Evolutionary conservation across 2,329 filamentous ascomycete species (phyloP).

Genomic region (Diaporthe sp.): DNA sequence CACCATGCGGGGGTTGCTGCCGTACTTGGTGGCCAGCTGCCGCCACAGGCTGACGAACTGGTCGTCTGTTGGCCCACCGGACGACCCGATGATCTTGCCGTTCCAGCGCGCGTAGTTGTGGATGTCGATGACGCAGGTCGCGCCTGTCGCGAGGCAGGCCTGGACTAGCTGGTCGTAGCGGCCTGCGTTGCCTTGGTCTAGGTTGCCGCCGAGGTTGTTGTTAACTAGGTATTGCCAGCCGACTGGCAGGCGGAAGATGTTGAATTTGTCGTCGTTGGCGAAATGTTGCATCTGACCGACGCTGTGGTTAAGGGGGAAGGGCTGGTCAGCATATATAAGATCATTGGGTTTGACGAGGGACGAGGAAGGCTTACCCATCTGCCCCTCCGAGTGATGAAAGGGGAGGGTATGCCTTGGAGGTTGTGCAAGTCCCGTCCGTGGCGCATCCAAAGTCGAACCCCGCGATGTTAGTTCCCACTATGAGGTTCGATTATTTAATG

Average conservation of each 20-base stretch:
- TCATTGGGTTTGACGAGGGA: slow-evolving; percentile 48
- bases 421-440: slow-evolving; percentile 57
- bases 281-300: slow-evolving; percentile 70
- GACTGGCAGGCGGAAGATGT: slow-evolving; percentile 69
- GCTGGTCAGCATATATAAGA: slow-evolving; percentile 43
- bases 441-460: slow-evolving; percentile 63
- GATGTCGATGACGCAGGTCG: slow-evolving; percentile 63
- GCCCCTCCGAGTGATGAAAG: slow-evolving; percentile 3
- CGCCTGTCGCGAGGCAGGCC: slow-evolving; percentile 63
- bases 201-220: slow-evolving; percentile 56
- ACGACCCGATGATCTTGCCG: slow-evolving; percentile 70
- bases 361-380: slow-evolving; percentile 47
- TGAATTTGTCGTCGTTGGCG: slow-evolving; percentile 65
- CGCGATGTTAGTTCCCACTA: slow-evolving; percentile 58
- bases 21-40: slow-evolving; percentile 70
- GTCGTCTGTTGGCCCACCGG: slow-evolving; percentile 66
- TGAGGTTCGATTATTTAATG: not conserved
- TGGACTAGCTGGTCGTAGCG: slow-evolving; percentile 65
- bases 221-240: slow-evolving; percentile 67
- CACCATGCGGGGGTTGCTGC: slow-evolving; percentile 63
- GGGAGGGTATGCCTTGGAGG: slow-evolving; percentile 43
- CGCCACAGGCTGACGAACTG: slow-evolving; percentile 72
- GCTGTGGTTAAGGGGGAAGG: slow-evolving; percentile 41
- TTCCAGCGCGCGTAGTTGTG: slow-evolving; percentile 67
- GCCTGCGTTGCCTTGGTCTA: slow-evolving; percentile 58